Evolutionary conservation across 257 asterid species (phyloP), one percentile per base, ranked within the genome.

Genomic region (Paraleonurus japonicus): DNA sequence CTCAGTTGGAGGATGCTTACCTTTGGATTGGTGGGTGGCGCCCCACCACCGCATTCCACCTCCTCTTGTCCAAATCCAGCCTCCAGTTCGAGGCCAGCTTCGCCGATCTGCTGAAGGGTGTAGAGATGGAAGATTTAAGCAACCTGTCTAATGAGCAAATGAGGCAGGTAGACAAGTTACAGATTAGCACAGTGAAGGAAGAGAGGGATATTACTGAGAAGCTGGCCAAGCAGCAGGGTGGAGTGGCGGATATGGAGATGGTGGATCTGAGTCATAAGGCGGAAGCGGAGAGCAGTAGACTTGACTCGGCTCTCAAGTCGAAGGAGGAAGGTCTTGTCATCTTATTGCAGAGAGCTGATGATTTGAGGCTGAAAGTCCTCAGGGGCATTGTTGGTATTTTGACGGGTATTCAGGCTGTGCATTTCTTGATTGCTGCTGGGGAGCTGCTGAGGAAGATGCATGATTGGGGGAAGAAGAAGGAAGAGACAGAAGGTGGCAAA

Each of bases 21-120:
- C 30, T 74, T 3, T 88, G 91, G 95, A 65, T 84, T 0, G 91
- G 91, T 0, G 88, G 86, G 1, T 88, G 95, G 91, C 78, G 89
- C 16, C 95, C 95, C 1, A 60, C 74, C 26, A 69, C 80, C 72
- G 89, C 91, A 32, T 70, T 84, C 61, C 89, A 84, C 48, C 74
- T 88, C 41, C 80, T 88, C 8, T 82, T 73, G 76, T 82, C 91
- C 13, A 78, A 80, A 33, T 80, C 83, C 7, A 84, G 89, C 3
- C 27, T 85, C 4, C 83, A 88, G 19, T 28, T 84, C 39, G 78
- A 79, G 53, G 81, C 80, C 13, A 63, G 45, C 20, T 17, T 87
- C 5, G 6, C 70, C 5, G 76, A 78, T 23, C 17, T 79, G 7
- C 4, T 61, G 0, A 55, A 17, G 10, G 81, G 80, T 3, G 6